Evolutionary conservation across 1,284 basidiomycete species (phyloP), one percentile per base, ranked within the genome.

Genomic region (Boletus mariae): DNA sequence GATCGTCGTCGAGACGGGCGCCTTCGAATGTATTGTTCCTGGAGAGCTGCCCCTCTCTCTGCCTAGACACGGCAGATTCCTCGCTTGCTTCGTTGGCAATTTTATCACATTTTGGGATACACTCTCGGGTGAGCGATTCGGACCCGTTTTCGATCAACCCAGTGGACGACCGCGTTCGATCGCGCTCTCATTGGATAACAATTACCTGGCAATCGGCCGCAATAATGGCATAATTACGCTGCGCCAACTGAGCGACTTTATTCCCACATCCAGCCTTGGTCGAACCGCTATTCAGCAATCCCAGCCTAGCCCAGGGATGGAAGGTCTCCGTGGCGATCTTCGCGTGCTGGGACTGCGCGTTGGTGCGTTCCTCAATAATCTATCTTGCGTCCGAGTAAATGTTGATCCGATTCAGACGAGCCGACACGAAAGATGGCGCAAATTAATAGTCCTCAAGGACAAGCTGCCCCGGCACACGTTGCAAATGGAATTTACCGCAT

Each of bases 41-140:
- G 49, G 49, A 2, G 34, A 51, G 0, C 2, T 29, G 34, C 38
- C 49, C 17, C 10, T 51, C 20, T 42, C 49, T 9, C 17, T 51
- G 1, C 43, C 49, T 3, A 35, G 43, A 6, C 45, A 51, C 5
- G 49, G 43, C 25, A 44, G 34, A 29, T 51, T 51, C 26, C 23
- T 51, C 15, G 49, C 49, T 4, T 37, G 42, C 2, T 51, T 51
- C n/a, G 49, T 51, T 7, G 49, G 49, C 20, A 26, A 34, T 4
- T 51, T 43, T 37, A 42, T 51, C 17, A 45, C 49, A 9, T 26
- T 51, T 20, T 51, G 42, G 49, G 49, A 51, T 13, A 28, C 49
- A 34, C 12, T 28, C 25, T 20, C 20, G 20, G 20, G 20, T 15
- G 49, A 51, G 26, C 49, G 49, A 17, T 45, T 51, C 10, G 49